Evolutionary conservation across 2,329 filamentous ascomycete species (phyloP).

Genomic region (Fusarium sp.): DNA sequence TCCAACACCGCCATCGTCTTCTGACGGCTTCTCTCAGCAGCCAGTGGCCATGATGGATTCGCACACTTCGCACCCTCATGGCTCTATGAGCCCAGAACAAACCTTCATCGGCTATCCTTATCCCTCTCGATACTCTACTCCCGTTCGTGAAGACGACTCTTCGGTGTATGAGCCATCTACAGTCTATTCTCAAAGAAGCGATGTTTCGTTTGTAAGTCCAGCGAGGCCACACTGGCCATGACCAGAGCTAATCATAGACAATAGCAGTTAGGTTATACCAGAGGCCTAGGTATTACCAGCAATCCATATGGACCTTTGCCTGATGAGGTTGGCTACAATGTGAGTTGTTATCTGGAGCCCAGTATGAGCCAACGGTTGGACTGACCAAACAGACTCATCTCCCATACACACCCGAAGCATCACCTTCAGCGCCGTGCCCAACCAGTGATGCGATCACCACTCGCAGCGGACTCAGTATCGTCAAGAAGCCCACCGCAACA

Average conservation of each 20-base stretch:
- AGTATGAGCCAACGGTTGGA: constrained; percentile 1
- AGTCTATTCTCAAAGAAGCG: constrained; percentile 31
- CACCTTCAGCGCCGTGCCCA: constrained; percentile 55
- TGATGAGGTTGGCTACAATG: constrained; percentile 36
- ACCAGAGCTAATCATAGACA: neutral
- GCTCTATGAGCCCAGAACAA: constrained; percentile 14
- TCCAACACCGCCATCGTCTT: constrained; percentile 59
- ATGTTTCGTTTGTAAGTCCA: constrained; percentile 33
- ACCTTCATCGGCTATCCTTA: constrained; percentile 16
- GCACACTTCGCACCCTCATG: constrained; percentile 26
- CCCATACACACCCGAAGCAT: constrained; percentile 60
- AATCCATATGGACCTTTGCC: constrained; percentile 36
- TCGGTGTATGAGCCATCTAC: constrained; percentile 30
- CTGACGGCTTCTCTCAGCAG: constrained; percentile 31
- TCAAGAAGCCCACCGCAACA: constrained; percentile 32
- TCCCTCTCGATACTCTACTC: constrained; percentile 32
- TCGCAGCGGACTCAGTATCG: constrained; percentile 51
- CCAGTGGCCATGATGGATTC: constrained; percentile 27
- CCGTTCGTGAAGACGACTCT: constrained; percentile 34
- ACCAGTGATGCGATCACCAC: constrained; percentile 48
- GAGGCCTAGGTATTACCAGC: constrained; percentile 12
- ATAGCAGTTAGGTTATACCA: constrained; percentile 25
- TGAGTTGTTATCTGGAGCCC: constrained; percentile 9
- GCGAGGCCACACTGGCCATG: neutral
- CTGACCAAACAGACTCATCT: constrained; percentile 21